A percentile compares a stretch with the other conserved stretches of the same genome.
These are phyloP conservation scores for Staphylotrichum longicolle DNA, from an alignment of 495 filamentous ascomycete species.

Conservation along the genomic window DNA sequence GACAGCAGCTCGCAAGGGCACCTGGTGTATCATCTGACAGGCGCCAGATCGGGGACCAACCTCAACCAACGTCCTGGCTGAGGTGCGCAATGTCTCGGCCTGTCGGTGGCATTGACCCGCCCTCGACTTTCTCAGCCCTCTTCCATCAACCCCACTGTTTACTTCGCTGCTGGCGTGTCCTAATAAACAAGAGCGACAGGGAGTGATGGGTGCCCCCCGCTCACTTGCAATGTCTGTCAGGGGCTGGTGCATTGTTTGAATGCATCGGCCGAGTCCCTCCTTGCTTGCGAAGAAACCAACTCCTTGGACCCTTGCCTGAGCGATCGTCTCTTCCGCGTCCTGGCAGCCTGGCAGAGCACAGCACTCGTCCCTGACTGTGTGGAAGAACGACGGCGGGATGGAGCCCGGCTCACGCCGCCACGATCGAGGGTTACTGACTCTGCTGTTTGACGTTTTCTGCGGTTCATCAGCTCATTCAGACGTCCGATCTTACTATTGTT, in stretches of 20 bases:
- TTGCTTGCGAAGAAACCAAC: background rate
- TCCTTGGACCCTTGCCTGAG: background rate
- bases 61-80: background rate
- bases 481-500: background rate
- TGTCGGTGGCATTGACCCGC: slow-evolving; percentile 17
- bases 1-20: slow-evolving; percentile 7
- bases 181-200: slow-evolving; percentile 1
- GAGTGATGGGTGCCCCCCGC: background rate
- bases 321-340: background rate
- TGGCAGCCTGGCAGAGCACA: no score
- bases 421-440: no score
- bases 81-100: slow-evolving; percentile 16
- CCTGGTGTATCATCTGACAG: background rate
- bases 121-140: background rate
- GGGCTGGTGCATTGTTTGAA: background rate
- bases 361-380: no score
- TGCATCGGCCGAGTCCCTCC: background rate
- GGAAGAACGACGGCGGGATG: no score
- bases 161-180: background rate
- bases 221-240: background rate
- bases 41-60: background rate
- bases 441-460: no score
- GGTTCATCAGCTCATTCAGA: background rate
- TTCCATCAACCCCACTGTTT: background rate
- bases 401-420: no score